phyloP scores from a whole-genome alignment of 768 basidiomycete species.

The Crepidotus variabilis region DNA sequence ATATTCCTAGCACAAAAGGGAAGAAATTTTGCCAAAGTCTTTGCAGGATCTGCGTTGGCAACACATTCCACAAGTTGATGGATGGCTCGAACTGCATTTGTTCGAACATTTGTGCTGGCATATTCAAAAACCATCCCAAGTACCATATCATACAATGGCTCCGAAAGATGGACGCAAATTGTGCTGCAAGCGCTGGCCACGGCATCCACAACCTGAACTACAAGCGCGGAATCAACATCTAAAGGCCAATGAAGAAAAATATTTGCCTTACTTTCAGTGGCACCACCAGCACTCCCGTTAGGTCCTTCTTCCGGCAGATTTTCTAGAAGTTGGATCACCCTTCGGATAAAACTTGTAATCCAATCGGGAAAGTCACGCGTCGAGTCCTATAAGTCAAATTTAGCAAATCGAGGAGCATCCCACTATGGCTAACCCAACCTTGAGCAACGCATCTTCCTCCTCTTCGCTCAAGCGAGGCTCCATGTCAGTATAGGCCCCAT shows the following conservation, averaged over 20 bases:
- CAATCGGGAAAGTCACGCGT: conserved; percentile 78
- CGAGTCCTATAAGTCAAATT: conserved; percentile 38
- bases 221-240: conserved; percentile 2
- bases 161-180: conserved; percentile 73
- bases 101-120: conserved; percentile 72
- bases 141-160: conserved; percentile 73
- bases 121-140: conserved; percentile 84
- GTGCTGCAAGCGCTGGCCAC: conserved; percentile 74
- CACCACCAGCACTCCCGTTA: conserved; percentile 56
- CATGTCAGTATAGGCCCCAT: conserved; percentile 31
- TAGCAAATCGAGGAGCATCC: background rate
- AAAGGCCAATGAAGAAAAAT: background rate
- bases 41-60: conserved; percentile 72
- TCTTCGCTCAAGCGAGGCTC: conserved; percentile 45
- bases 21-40: conserved; percentile 77
- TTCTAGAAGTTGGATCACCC: conserved; percentile 77
- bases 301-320: conserved; percentile 83
- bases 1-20: conserved; percentile 72
- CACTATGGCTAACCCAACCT: conserved; percentile 26
- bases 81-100: conserved; percentile 84
- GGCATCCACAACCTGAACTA: conserved; percentile 74
- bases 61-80: conserved; percentile 85
- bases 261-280: conserved; percentile 53
- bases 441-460: conserved; percentile 70
- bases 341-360: conserved; percentile 76